phyloP scores from a whole-genome alignment of 192 early-diverging fungal genomes.

The Umbelopsis sp. region DNA sequence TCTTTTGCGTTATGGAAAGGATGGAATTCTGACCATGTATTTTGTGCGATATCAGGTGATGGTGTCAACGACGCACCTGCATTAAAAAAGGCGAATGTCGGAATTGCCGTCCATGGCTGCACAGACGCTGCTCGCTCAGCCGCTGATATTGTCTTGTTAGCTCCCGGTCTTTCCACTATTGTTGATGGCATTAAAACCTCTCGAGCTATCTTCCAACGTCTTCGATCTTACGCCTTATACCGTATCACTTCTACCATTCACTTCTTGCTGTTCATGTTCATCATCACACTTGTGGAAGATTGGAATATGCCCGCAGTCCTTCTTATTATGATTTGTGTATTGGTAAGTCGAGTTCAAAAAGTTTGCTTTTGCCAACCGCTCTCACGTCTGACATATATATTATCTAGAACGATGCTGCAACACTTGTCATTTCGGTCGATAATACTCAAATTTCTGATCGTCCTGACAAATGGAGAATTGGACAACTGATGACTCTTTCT shows the following conservation, averaged over 20 bases:
- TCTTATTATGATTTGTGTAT: slow-evolving; percentile 87
- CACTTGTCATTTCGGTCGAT: slow-evolving; percentile 91
- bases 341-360: slow-evolving; percentile 40
- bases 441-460: slow-evolving; percentile 86
- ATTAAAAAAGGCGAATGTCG: slow-evolving; percentile 96
- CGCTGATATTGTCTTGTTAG: slow-evolving; percentile 93
- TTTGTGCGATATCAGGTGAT: slow-evolving; percentile 52
- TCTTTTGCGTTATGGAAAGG: slow-evolving; percentile 17
- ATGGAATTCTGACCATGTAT: not conserved
- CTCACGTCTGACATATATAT: not conserved
- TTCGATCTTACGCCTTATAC: slow-evolving; percentile 91
- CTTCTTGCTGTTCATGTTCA: slow-evolving; percentile 96
- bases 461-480: slow-evolving; percentile 96
- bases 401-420: slow-evolving; percentile 80
- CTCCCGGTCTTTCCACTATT: slow-evolving; percentile 89
- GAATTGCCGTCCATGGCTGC: slow-evolving; percentile 95
- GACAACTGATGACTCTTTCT: slow-evolving; percentile 86
- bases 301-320: slow-evolving; percentile 82
- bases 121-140: slow-evolving; percentile 96
- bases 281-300: slow-evolving; percentile 78
- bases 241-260: slow-evolving; percentile 96
- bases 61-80: slow-evolving; percentile 98
- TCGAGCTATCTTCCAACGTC: slow-evolving; percentile 94
- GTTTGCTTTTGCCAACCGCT: not conserved
- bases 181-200: slow-evolving; percentile 89